Evolutionary conservation across 805 yeast genomes (phyloP).

Genomic region (Candida multigemmis): DNA sequence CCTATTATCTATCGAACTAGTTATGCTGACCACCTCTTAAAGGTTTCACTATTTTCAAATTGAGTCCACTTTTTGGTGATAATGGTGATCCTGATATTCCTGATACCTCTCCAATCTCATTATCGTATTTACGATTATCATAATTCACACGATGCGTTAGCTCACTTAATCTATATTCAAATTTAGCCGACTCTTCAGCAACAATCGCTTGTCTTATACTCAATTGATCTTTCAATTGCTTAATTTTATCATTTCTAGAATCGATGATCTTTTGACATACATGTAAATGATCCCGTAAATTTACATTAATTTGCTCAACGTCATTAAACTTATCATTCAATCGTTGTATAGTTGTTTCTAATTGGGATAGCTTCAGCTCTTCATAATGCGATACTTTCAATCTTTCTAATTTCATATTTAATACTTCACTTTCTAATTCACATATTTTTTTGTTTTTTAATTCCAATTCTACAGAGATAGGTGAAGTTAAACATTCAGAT

Average conservation of each 20-base stretch:
- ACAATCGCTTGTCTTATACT: slow-evolving; percentile 42
- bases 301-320: slow-evolving; percentile 51
- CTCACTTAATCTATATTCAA: slow-evolving; percentile 32
- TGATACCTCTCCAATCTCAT: slow-evolving; percentile 1
- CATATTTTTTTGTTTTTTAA: slow-evolving; percentile 19
- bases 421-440: slow-evolving; percentile 18
- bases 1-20: no score
- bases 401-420: slow-evolving; percentile 19
- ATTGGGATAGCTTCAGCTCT: slow-evolving; percentile 39
- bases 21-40: slow-evolving; percentile 40
- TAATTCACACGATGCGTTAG: slow-evolving; percentile 3
- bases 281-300: slow-evolving; percentile 46
- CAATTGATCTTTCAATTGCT: slow-evolving; percentile 40
- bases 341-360: slow-evolving; percentile 51
- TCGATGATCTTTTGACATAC: slow-evolving; percentile 49
- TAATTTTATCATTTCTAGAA: slow-evolving; percentile 48
- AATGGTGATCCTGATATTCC: slow-evolving; percentile 3
- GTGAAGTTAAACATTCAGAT: slow-evolving; percentile 1
- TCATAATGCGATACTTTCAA: slow-evolving; percentile 27
- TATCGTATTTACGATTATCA: no score
- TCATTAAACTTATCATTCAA: slow-evolving; percentile 52
- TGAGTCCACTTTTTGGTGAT: slow-evolving; percentile 38
- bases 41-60: slow-evolving; percentile 55
- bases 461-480: slow-evolving; percentile 11
- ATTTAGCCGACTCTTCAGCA: slow-evolving; percentile 37